phyloP scores from a whole-genome alignment of 208 protist species.

The Trichomonas gallinae region DNA sequence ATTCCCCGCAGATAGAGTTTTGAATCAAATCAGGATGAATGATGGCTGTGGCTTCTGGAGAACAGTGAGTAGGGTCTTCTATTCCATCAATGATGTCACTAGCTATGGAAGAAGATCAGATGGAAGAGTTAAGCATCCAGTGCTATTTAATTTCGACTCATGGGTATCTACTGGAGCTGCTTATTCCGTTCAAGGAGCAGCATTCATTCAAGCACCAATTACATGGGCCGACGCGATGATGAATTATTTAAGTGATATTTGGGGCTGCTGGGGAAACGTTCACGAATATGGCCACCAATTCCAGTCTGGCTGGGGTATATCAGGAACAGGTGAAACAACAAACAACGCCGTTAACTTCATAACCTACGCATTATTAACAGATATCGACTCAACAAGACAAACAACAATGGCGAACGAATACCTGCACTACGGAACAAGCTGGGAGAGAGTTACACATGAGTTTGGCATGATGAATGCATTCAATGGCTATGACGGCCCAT shows the following conservation, averaged over 20 bases:
- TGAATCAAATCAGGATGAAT: not conserved
- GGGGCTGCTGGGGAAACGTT: not conserved
- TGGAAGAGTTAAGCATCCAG: not conserved
- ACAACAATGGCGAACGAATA: not conserved
- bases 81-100: not conserved
- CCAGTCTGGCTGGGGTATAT: not conserved
- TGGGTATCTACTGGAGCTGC: not conserved
- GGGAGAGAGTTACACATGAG: not conserved
- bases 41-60: not conserved
- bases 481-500: not conserved
- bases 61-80: not conserved
- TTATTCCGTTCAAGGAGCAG: not conserved
- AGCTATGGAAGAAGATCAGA: no score
- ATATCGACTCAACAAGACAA: not conserved
- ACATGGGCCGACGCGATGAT: not conserved
- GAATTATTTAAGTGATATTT: not conserved
- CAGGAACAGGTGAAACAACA: not conserved
- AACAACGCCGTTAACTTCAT: not conserved
- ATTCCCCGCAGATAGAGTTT: no score
- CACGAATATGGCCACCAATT: not conserved
- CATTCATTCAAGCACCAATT: not conserved
- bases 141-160: not conserved
- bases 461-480: not conserved
- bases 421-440: not conserved
- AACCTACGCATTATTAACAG: not conserved